Evolutionary conservation across 495 filamentous ascomycete genomes (phyloP), one percentile per base, ranked within the genome.

Genomic region (Trypethelium eluteriae): DNA sequence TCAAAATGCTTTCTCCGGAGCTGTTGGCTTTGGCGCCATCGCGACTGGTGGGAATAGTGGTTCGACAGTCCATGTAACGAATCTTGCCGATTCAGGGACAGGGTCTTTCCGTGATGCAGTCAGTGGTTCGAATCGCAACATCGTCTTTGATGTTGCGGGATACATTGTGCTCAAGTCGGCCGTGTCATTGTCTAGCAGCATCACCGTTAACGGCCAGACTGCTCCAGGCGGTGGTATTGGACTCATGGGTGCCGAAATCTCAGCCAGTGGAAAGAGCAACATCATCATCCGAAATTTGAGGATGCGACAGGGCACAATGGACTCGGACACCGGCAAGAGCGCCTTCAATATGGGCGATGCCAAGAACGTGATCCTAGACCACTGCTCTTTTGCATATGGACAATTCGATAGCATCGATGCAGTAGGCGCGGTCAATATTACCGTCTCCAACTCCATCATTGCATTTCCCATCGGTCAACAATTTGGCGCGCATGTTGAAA

Each of bases 91-190:
- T 56, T 67, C 68, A 7, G 77, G 77, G 2, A 63, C 75, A 1
- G 77, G 78, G 2, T 80, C 78, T 5, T 75, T 80, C 63, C 74
- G 76, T 11, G 78, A 79, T 67, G 77, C 77, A 4, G 78, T 79
- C 63, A 75, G 73, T 46, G 53, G 66, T 32, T 71, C 75, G 0
- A 75, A 77, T 57, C 75, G 75, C 10, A 79, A 73, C 7, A 69
- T 80, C 12, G 73, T 78, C 16, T 79, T 80, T 64, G 75, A 74
- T 34, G 76, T 79, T 1, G 72, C 77, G 34, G 78, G 78, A 11
- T 76, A 74, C 2, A 76, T 79, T 38, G 72, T 75, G 16, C 73
- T 79, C 39, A 62, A 53, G 2, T 71, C 65, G 2, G 67, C 75
- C 2, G 69, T 79, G 38, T 72, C 73, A 9, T 73, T 78, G 10